phyloP scores from a whole-genome alignment of 345 rosid species.

The Pugionium cornutum region DNA sequence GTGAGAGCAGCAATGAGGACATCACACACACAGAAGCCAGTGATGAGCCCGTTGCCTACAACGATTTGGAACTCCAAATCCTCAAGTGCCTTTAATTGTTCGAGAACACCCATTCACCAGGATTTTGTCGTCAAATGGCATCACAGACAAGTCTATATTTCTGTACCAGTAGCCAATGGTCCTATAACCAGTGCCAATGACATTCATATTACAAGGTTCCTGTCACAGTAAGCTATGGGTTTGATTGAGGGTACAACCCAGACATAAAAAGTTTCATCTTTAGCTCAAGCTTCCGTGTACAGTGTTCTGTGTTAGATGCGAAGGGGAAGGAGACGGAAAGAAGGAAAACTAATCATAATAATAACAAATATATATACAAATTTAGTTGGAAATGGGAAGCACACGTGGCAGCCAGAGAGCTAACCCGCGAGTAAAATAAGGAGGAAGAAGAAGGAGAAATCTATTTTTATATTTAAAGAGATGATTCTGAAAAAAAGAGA shows the following conservation, averaged over 20 bases:
- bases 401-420: conserved; percentile 36
- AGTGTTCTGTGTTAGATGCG: not conserved
- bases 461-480: conserved; percentile 32
- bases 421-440: conserved; percentile 35
- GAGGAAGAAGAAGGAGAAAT: conserved; percentile 3
- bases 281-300: not conserved
- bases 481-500: conserved; percentile 1
- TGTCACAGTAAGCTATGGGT: conserved; percentile 47
- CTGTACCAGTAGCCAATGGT: conserved; percentile 78
- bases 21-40: conserved; percentile 81
- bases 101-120: conserved; percentile 92
- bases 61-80: conserved; percentile 71
- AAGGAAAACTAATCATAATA: not conserved
- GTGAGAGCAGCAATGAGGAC: conserved; percentile 73
- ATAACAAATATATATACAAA: not conserved
- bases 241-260: not conserved
- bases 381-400: not conserved
- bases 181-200: conserved; percentile 64
- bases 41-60: conserved; percentile 46
- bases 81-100: conserved; percentile 71
- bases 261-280: conserved; percentile 19
- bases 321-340: not conserved
- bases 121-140: conserved; percentile 54
- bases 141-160: conserved; percentile 60
- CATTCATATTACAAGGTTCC: conserved; percentile 70